Base-by-base conservation (phyloP, 208 protist genomes). In the Acanthamoeba triangularis region DNA sequence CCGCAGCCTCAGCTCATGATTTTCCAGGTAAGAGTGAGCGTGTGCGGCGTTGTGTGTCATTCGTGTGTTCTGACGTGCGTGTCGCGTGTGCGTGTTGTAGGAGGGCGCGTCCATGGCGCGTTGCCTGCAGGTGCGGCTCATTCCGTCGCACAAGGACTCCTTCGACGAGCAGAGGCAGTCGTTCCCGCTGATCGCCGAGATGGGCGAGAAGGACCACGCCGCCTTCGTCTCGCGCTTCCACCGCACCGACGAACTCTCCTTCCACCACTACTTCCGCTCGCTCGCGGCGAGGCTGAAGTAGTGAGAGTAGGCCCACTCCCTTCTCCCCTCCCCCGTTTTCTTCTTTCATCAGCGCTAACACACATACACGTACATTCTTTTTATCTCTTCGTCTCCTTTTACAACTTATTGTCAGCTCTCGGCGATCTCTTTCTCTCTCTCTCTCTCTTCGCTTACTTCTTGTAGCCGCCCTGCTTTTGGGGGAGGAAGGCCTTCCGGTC, bases 31-130 rank as follows among this genome's bases (percentile, higher is more conserved):
- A 16, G 28, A 18, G 49, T 8, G 49, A 14, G 49, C 14, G 49
- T 54, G 49, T 54, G 49, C 14, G 49, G 7, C 13, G 7, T 11
- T 54, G 49, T 54, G 49, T 54, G 49, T 54, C 37, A 41, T 41
- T 41, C 37, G 49, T 54, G 49, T 54, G 49, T 54, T 54, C 13
- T 54, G 49, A 6, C 14, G 49, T 54, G 49, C 10, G 49, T 8
- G 49, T 1, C 10, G 49, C 14, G 49, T 54, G 49, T 54, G 49
- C 14, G 49, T 54, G 49, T 56, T 72, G 54, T 23, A 91, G 59
- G 87, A 93, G 87, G 87, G 87, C 61, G 54, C 52, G 10, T 93
- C 87, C 25, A 93, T 93, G 87, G 61, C 59, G 20, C 87, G 87
- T 20, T 93, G 61, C 47, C 63, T 93, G 59, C 87, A 76, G 33